phyloP scores from a whole-genome alignment of 2,329 filamentous ascomycete genomes.

The Endothia cerciana region DNA sequence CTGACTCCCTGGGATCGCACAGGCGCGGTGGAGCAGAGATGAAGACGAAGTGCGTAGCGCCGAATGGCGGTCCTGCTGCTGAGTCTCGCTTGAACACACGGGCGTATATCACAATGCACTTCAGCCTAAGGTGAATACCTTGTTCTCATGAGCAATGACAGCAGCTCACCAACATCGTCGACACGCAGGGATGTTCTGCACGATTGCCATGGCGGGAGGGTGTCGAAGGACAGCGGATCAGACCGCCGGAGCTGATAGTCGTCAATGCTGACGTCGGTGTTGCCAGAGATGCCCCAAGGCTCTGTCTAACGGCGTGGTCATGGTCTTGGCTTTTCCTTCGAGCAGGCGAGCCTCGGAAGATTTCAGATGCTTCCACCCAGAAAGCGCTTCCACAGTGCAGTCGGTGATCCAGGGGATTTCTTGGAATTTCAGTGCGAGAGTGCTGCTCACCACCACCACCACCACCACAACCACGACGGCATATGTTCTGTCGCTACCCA shows the following conservation, averaged over 20 bases:
- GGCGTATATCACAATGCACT: constrained; percentile 2
- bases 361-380: constrained; percentile 7
- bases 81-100: constrained; percentile 8
- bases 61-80: neutral
- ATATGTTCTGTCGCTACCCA: neutral
- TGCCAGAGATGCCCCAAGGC: neutral
- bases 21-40: constrained; percentile 2
- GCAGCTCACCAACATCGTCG: neutral
- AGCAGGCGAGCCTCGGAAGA: neutral
- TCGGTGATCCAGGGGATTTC: neutral
- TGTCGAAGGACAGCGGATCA: neutral
- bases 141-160: neutral
- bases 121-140: neutral
- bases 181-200: constrained; percentile 3
- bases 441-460: neutral
- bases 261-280: constrained; percentile 16
- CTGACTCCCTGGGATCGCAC: neutral
- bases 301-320: constrained; percentile 1
- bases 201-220: neutral
- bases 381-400: neutral
- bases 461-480: too few relatives aligned
- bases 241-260: constrained; percentile 2
- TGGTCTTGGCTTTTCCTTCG: neutral
- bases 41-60: neutral
- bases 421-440: neutral